Conservation (phyloP, 2,329 filamentous ascomycete genomes). For the Trichoderma arundinaceum region DNA sequence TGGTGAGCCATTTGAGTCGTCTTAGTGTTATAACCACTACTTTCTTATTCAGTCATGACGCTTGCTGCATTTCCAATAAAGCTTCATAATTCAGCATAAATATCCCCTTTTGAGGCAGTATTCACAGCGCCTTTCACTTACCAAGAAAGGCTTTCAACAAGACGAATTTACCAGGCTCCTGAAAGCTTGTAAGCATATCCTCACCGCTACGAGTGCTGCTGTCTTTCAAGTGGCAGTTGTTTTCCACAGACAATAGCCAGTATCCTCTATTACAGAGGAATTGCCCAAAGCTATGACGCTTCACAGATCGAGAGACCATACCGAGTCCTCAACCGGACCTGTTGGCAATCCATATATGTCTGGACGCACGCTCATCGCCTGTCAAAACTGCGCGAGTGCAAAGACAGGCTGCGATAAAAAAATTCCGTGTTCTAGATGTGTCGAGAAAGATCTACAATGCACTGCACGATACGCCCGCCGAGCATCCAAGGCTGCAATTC, state of each 20-base stretch:
- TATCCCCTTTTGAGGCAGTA: not conserved
- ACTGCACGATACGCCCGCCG: constrained; percentile 57
- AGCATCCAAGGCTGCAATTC: constrained; percentile 54
- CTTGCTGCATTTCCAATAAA: no score
- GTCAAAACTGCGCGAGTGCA: constrained; percentile 47
- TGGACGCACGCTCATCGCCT: constrained; percentile 49
- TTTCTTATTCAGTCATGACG: not conserved
- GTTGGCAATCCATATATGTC: constrained; percentile 26
- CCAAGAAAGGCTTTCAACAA: not conserved
- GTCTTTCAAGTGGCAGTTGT: not conserved
- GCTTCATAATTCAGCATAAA: not conserved
- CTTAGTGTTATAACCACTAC: not conserved
- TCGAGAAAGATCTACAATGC: constrained; percentile 45
- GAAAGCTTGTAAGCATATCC: not conserved
- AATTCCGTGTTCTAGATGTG: constrained; percentile 47
- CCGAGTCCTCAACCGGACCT: not conserved
- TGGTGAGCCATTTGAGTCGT: not conserved
- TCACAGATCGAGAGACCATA: not conserved
- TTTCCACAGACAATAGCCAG: not conserved
- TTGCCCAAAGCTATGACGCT: constrained; percentile 3
- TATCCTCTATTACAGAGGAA: not conserved
- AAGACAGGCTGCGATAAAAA: constrained; percentile 50
- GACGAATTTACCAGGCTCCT: not conserved
- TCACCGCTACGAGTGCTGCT: not conserved
- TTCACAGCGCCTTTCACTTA: not conserved